Evolutionary conservation across 1,139 yeast genomes (phyloP).

Genomic region (Hyphopichia khmerensis): DNA sequence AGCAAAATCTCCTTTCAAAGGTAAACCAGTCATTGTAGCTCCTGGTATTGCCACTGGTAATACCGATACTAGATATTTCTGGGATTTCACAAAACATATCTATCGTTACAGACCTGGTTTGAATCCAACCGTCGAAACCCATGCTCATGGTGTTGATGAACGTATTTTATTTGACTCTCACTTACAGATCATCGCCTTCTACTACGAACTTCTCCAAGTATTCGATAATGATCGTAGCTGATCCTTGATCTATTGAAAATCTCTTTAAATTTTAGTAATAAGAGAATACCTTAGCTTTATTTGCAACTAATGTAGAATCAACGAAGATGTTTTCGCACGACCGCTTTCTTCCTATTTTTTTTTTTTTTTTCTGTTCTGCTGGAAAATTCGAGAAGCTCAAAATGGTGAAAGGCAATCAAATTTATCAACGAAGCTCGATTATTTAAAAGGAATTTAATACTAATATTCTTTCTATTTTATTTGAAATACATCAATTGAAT

Average conservation of each 20-base stretch:
- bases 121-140: constrained; percentile 15
- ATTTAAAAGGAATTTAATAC: not conserved
- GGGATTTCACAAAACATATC: constrained; percentile 29
- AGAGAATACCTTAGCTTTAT: too few species aligned
- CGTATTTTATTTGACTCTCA: constrained; percentile 51
- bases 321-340: too few species aligned
- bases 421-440: not conserved
- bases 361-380: not conserved
- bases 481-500: not conserved
- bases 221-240: not conserved
- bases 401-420: not conserved
- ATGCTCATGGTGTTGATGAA: constrained; percentile 62
- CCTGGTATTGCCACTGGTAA: constrained; percentile 34
- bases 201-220: constrained; percentile 39
- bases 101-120: constrained; percentile 33
- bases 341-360: too few species aligned
- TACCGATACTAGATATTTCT: constrained; percentile 37
- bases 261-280: too few species aligned
- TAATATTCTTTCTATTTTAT: not conserved
- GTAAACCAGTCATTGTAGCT: constrained; percentile 22
- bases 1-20: constrained; percentile 2
- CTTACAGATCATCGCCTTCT: constrained; percentile 57
- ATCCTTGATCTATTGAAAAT: not conserved
- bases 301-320: not conserved
- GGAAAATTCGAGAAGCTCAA: not conserved